Percentiles rank a stretch among this genome's conserved stretches.
Evolutionary conservation across 2,329 filamentous ascomycete species (phyloP).

Genomic region (Trichoderma lentiforme): DNA sequence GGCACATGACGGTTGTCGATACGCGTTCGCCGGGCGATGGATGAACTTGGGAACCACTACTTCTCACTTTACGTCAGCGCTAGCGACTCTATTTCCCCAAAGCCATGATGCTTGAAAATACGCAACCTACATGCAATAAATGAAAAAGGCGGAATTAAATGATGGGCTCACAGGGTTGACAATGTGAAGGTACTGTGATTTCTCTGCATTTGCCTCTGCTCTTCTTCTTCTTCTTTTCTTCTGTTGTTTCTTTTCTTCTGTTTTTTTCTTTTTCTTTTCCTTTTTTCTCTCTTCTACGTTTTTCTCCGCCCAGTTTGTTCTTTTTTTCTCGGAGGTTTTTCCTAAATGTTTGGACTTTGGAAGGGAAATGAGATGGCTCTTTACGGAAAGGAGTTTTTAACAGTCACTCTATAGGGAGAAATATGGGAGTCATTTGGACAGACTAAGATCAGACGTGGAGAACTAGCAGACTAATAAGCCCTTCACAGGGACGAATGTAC

Average conservation of each 20-base stretch:
- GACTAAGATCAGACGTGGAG: not conserved
- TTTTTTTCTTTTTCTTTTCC: not conserved
- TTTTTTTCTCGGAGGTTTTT: not conserved
- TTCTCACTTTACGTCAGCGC: not conserved
- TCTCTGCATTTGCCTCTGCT: not conserved
- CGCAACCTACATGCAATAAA: not conserved
- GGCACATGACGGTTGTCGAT: not conserved
- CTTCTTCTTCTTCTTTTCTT: not conserved
- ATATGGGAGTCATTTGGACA: not conserved
- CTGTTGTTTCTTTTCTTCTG: not conserved
- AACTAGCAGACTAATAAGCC: constrained; percentile 14
- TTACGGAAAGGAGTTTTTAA: not conserved
- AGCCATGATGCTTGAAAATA: not conserved
- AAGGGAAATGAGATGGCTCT: not conserved
- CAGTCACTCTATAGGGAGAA: not conserved
- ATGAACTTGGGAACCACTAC: not conserved
- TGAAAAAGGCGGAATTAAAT: not conserved
- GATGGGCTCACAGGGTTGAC: not conserved
- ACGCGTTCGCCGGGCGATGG: not conserved
- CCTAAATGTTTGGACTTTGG: not conserved
- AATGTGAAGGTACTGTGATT: constrained; percentile 1
- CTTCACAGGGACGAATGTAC: constrained; percentile 17
- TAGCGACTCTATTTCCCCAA: not conserved
- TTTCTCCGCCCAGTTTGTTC: not conserved
- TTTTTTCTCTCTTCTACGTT: not conserved